phyloP scores from a whole-genome alignment of 2,329 filamentous ascomycete species.

The Verticillium tricorpus region DNA sequence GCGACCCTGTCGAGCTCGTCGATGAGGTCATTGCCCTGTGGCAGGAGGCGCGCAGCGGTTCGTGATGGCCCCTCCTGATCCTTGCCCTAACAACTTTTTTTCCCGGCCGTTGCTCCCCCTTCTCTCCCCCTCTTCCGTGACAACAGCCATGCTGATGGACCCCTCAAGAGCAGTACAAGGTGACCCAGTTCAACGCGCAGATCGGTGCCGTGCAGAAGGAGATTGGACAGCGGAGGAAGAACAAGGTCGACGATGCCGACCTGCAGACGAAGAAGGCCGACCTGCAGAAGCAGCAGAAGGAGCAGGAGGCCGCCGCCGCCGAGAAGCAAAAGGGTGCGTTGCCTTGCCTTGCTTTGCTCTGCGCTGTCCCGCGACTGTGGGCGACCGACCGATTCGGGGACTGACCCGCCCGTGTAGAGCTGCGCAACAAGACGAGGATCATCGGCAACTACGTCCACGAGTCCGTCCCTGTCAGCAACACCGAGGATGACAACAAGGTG shows the following conservation, averaged over 20 bases:
- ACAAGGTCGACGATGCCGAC: constrained; percentile 82
- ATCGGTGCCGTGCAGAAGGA: constrained; percentile 89
- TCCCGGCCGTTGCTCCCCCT: too few species aligned
- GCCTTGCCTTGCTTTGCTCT: neutral
- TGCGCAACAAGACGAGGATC: constrained; percentile 74
- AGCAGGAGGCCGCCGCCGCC: constrained; percentile 65
- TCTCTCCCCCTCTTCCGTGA: neutral
- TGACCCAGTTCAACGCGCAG: constrained; percentile 74
- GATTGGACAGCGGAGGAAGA: constrained; percentile 90
- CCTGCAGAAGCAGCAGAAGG: constrained; percentile 78
- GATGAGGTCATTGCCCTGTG: constrained; percentile 87
- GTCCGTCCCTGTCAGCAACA: constrained; percentile 76
- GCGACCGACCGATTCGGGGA: neutral
- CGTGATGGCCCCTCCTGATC: neutral
- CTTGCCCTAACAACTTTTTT: neutral
- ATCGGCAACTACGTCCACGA: constrained; percentile 93
- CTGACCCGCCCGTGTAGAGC: constrained; percentile 15
- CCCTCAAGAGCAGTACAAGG: constrained; percentile 62
- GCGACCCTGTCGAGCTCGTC: constrained; percentile 76
- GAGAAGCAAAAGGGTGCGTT: constrained; percentile 58
- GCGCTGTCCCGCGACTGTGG: neutral
- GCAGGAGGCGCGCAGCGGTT: constrained; percentile 48
- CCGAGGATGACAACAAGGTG: constrained; percentile 78
- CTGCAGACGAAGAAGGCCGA: constrained; percentile 73
- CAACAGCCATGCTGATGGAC: neutral